These are phyloP conservation scores for Isochrysis galbana DNA, from an alignment of 78 protist species.

Conservation along the genomic window DNA sequence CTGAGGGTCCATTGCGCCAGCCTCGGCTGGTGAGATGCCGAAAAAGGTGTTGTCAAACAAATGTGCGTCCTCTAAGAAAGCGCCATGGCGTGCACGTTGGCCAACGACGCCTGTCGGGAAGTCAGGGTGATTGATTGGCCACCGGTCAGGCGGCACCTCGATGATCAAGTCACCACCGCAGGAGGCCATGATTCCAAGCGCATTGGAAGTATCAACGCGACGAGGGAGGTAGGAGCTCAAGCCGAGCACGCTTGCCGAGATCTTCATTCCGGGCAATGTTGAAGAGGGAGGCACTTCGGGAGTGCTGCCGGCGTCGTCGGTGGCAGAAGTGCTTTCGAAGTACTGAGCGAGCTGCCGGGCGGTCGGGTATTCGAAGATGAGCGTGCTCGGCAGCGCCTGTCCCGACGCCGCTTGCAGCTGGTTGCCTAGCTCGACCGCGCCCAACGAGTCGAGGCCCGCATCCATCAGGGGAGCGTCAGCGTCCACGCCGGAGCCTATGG, in stretches of 20 bases:
- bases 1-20: slow-evolving; percentile 22
- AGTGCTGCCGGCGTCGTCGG: neutral
- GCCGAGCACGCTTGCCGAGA: neutral
- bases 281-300: too few species aligned
- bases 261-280: too few species aligned
- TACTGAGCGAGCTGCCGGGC: neutral
- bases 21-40: neutral
- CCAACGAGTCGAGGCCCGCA: neutral
- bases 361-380: neutral
- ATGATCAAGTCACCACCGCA: neutral
- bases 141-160: neutral
- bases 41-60: neutral
- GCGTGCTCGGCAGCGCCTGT: neutral
- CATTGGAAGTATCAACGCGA: neutral
- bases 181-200: neutral
- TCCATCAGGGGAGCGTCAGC: neutral
- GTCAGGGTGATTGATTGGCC: too few species aligned
- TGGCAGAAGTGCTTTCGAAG: too few species aligned
- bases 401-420: neutral
- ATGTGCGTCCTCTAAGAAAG: neutral
- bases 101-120: neutral
- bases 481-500: neutral
- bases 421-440: neutral
- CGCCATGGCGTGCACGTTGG: neutral
- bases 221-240: neutral